Base-by-base conservation (phyloP, 805 yeast genomes). In the Maudiozyma turicensis region DNA sequence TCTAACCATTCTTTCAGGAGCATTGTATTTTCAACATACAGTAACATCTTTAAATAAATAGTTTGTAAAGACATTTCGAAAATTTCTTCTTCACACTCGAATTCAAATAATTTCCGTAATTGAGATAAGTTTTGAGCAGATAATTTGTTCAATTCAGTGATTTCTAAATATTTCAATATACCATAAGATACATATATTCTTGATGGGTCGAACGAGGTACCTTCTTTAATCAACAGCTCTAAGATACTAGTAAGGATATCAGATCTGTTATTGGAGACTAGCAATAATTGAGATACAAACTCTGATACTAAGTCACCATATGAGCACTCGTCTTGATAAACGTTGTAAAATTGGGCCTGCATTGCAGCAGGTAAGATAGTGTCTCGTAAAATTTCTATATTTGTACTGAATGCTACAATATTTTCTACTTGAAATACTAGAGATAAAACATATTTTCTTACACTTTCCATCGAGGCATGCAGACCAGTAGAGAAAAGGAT, bases 401-500 rank as follows among this genome's bases (percentile, higher is more conserved):
- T 66, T 41, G 71, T 59, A 51, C 78, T 63, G 66, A 84, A 72
- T 43, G 78, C 56, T 28, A 68, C 55, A 46, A 81, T 66, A 53
- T 78, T 70, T 33, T 72, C 62, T 32, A 86, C 69, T 8, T 75
- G 67, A 39, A 83, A 72, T 42, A 86, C 68, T 43, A 86, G 58
- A 1, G 73, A 71, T 54, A 83, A 63, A 0, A 86, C 69, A 56
- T 78, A 80, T 55, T 78, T 80, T 50, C 90, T 71, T 1, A 89
- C 87, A 6, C 87, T 75, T 50, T 86, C 95, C 80, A 83, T 80
- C 1, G 86, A 74, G 0, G 90, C 87, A 45, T 72, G 77, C 54
- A 86, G 74, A 0, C 95, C 96, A 13, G 87, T 83, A 5, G 87
- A 76, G 8, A 88, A 68, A n/a, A 89, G 66, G 4, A 84, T 72